A percentile compares a stretch with the other conserved stretches of the same genome.
These are phyloP conservation scores for Capsicum pubescens DNA, from an alignment of 257 asterid genomes.

Conservation along the genomic window DNA sequence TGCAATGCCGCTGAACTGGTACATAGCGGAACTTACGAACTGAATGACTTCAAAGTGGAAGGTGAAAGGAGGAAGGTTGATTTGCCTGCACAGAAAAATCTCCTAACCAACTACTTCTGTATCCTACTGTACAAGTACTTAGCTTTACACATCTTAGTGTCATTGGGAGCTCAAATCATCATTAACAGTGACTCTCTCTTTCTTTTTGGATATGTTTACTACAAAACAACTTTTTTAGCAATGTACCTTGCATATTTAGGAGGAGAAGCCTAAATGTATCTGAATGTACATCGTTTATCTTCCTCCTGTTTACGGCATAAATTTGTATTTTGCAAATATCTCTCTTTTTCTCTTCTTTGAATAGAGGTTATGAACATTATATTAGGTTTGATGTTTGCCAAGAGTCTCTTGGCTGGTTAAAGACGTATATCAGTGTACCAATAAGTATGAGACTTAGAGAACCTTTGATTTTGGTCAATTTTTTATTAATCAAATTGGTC, in stretches of 20 bases:
- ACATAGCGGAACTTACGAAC: slow-evolving; percentile 53
- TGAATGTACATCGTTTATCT: not conserved
- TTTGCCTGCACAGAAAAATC: slow-evolving; percentile 91
- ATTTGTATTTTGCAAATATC: not conserved
- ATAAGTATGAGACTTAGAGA: not conserved
- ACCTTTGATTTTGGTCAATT: slow-evolving; percentile 22
- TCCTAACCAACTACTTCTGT: slow-evolving; percentile 93
- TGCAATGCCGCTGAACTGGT: slow-evolving; percentile 43
- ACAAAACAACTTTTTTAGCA: not conserved
- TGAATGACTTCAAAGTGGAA: slow-evolving; percentile 65
- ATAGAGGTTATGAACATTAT: slow-evolving; percentile 6
- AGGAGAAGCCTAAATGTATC: not conserved
- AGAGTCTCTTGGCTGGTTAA: slow-evolving; percentile 18
- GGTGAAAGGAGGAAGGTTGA: slow-evolving; percentile 71
- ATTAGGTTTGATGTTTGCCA: not conserved
- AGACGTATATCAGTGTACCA: not conserved
- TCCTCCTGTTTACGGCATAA: not conserved
- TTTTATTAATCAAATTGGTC: not conserved
- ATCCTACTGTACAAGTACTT: slow-evolving; percentile 52
- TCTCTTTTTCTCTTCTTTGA: not conserved
- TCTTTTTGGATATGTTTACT: not conserved
- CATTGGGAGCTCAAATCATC: slow-evolving; percentile 21
- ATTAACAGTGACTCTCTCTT: not conserved
- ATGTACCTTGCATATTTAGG: not conserved
- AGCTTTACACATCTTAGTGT: slow-evolving; percentile 4